A percentile compares a stretch with the other conserved stretches of the same genome.
Evolutionary conservation across 2,329 filamentous ascomycete species (phyloP).

Genomic region (Pyricularia grisea): DNA sequence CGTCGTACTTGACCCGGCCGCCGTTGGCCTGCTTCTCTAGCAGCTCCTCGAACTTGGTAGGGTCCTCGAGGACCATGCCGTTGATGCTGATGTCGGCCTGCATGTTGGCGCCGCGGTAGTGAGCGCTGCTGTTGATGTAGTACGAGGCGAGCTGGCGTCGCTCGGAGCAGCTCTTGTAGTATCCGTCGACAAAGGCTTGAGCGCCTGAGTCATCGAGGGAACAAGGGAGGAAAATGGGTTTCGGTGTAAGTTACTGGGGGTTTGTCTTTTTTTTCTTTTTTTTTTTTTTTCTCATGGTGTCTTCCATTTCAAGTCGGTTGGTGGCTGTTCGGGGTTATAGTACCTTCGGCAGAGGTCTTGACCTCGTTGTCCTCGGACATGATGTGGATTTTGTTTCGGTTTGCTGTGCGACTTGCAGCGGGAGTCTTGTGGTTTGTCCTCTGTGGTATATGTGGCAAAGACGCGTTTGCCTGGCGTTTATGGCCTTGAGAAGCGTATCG

Average conservation of each 20-base stretch:
- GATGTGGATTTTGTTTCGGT: neutral
- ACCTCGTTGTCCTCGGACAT: conserved; percentile 29
- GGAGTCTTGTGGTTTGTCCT: neutral
- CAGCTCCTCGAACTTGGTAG: conserved; percentile 56
- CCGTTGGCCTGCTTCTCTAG: conserved; percentile 47
- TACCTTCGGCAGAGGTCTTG: conserved; percentile 37
- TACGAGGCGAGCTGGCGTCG: conserved; percentile 52
- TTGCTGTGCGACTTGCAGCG: neutral
- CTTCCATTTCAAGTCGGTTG: neutral
- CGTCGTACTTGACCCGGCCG: conserved; percentile 52
- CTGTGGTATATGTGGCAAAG: neutral
- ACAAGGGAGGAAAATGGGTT: neutral
- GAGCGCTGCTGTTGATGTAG: conserved; percentile 54
- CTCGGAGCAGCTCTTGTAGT: conserved; percentile 65
- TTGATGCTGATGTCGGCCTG: conserved; percentile 69
- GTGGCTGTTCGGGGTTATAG: neutral
- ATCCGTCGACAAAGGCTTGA: conserved; percentile 60
- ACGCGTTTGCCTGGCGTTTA: neutral
- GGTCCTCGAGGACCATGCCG: conserved; percentile 51
- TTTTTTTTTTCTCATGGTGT: neutral
- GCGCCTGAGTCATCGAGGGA: conserved; percentile 41
- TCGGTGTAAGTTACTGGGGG: conserved; percentile 8
- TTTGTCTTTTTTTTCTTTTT: too few species aligned
- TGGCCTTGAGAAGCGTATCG: neutral
- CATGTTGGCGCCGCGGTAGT: conserved; percentile 38